Base-by-base conservation (phyloP, 1,284 basidiomycete genomes). In the Porodaedalea pini region DNA sequence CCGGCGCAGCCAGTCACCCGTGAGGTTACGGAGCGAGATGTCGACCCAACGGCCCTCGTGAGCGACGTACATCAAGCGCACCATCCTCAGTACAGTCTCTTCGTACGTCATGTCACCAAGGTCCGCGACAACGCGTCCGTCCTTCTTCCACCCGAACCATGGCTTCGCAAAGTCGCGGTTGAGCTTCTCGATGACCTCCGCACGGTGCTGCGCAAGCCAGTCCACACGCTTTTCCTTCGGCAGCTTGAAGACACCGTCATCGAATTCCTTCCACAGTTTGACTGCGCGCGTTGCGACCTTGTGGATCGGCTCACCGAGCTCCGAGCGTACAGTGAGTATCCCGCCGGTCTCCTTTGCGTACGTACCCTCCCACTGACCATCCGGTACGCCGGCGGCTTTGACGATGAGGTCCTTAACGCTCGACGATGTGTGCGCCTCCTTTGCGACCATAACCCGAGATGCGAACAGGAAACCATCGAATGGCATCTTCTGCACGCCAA, bases 221-320 rank as follows among this genome's bases (percentile, higher is more conserved):
- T 85, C 81, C 21, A 73, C 79, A 54, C 94, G 89, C 81, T 99
- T 99, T 75, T 98, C 95, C 74, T 94, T 93, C 11, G 95, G 87
- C 62, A 98, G 74, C 71, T 88, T 89, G 82, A 99, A 99, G 61
- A 99, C 90, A 10, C 86, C 92, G 67, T 97, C 88, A 71, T 99
- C 97, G 69, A 98, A 97, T 78, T 99, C 94, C 72, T 92, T 93
- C 96, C 96, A 99, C 49, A 99, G 80, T 77, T 93, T 97, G 70
- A 98, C 92, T 56, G 83, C 97, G 51, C 97, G 90, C 50, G 88
- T 99, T 52, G 96, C 94, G 69, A 98, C 92, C 80, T 99, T 98
- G 80, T 99, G 96, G 68, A 99, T 99, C 25, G 95, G 95, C 74
- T 99, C 97, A 52, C 96, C 96, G 49, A 99, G 84, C 79, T 99